A percentile compares a stretch with the other conserved stretches of the same genome.
Evolutionary conservation across 805 yeast species (phyloP).

Genomic region (Pichia rugopelliculosa): DNA sequence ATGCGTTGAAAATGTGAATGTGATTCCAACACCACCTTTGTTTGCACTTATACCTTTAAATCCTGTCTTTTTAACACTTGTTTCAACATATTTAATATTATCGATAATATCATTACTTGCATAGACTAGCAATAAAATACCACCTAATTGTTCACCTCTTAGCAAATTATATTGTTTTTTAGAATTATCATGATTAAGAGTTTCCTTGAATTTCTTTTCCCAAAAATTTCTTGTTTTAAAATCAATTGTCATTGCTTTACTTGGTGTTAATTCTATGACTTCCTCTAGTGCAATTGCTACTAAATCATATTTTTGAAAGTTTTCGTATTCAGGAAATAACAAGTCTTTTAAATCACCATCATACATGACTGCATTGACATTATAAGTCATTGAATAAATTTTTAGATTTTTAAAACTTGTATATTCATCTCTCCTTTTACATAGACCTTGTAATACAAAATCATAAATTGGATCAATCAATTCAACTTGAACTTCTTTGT

Average conservation of each 20-base stretch:
- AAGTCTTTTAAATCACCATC: slow-evolving; percentile 37
- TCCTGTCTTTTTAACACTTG: slow-evolving; percentile 82
- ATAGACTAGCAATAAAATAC: slow-evolving; percentile 66
- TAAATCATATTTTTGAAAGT: slow-evolving; percentile 49
- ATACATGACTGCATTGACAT: slow-evolving; percentile 43
- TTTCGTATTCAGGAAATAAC: slow-evolving; percentile 37
- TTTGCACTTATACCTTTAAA: slow-evolving; percentile 79
- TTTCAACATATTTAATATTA: slow-evolving; percentile 54
- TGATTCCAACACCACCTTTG: slow-evolving; percentile 53
- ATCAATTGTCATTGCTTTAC: slow-evolving; percentile 77
- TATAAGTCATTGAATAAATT: slow-evolving; percentile 45
- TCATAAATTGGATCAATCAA: slow-evolving; percentile 50
- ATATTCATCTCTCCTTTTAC: slow-evolving; percentile 33
- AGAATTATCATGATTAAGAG: slow-evolving; percentile 34
- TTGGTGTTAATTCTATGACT: slow-evolving; percentile 74
- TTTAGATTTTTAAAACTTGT: slow-evolving; percentile 33
- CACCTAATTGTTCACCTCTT: slow-evolving; percentile 81
- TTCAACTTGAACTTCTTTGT: slow-evolving; percentile 37
- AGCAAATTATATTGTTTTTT: slow-evolving; percentile 37
- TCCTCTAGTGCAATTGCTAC: slow-evolving; percentile 86
- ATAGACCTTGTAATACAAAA: slow-evolving; percentile 37
- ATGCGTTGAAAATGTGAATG: slow-evolving; percentile 44
- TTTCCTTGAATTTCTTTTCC: slow-evolving; percentile 53
- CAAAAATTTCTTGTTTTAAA: slow-evolving; percentile 50
- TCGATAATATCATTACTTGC: slow-evolving; percentile 46